Base-by-base conservation (phyloP, 1,284 basidiomycete genomes). In the Hypsizygus ulmarius region DNA sequence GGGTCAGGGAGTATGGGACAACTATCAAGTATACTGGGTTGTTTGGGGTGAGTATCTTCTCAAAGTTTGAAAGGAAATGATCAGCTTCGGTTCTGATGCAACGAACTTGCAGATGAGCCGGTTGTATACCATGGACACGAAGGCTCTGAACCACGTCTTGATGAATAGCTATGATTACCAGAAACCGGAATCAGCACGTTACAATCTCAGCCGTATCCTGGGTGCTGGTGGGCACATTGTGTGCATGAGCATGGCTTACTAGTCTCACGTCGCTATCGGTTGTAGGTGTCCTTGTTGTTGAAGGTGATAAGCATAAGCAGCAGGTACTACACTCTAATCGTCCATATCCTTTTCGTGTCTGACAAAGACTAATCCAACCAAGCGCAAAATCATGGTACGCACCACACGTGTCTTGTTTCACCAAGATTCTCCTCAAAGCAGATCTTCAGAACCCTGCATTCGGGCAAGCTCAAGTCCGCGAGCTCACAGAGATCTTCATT, bases 361-460 rank as follows among this genome's bases (percentile, higher is more conserved):
- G n/a, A 47, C 3, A 6, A 37, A 12, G 5, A 15, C 10, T 19
- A 21, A 8, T 32, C 25, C 25, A 11, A 42, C 38, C 18, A 8
- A 75, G 71, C 63, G 73, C 34, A 68, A 62, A 52, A 64, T 74
- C 32, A 69, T 75, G 67, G 77, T 73, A 38, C 32, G 42, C 11
- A 34, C 12, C 11, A 3, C 3, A 39, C 18, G 30, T 19, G 11
- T 29, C 21, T 16, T 5, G 27, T 27, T 28, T 36, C 25, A 25
- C 11, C 25, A 35, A 5, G 2, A 6, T n/a, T 6, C 9, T n/a
- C 10, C 9, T 1, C 1, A 0, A 39, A 12, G 15, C n/a, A 33
- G 3, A 10, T 4, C 2, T 12, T 4, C 45, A 78, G 81, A 84
- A 82, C 53, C 81, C 81, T 14, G 81, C 79, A 0, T 84, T 85